A percentile compares a stretch with the other conserved stretches of the same genome.
Evolutionary conservation across 75 land plant species (phyloP).

Genomic region (Larix kaempferi): DNA sequence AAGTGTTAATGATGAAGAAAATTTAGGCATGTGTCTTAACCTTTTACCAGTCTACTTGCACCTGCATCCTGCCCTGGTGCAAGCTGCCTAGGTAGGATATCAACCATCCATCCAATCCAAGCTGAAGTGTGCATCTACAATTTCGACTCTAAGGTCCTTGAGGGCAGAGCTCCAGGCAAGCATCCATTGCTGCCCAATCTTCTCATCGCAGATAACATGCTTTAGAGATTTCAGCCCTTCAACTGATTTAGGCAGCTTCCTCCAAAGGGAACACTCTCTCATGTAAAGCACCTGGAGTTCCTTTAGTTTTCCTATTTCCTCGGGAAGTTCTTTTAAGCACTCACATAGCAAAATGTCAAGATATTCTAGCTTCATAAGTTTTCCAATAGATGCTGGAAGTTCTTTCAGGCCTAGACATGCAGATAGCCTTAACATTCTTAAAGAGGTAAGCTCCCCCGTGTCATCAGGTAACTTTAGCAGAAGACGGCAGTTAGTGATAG

Average conservation of each 20-base stretch:
- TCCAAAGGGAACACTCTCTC: conserved; percentile 47
- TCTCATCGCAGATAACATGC: conserved; percentile 55
- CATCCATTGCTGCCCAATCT: conserved; percentile 30
- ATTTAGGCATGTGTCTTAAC: background rate
- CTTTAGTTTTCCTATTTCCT: conserved; percentile 28
- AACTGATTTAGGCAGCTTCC: conserved; percentile 31
- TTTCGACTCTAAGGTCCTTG: conserved; percentile 37
- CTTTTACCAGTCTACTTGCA: background rate
- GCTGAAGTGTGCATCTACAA: conserved; percentile 31
- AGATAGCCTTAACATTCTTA: conserved; percentile 38
- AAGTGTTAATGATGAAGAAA: background rate
- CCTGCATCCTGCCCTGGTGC: background rate
- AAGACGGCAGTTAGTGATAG: conserved; percentile 44
- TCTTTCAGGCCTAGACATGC: conserved; percentile 37
- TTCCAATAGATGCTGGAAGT: conserved; percentile 37
- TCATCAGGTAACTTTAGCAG: conserved; percentile 37
- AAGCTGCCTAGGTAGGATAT: background rate
- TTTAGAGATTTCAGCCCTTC: conserved; percentile 18
- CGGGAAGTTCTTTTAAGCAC: conserved; percentile 37
- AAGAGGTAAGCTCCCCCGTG: conserved; percentile 23
- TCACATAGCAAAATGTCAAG: conserved; percentile 51
- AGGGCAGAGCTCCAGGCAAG: background rate
- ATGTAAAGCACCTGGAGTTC: conserved; percentile 57
- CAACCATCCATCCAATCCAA: conserved; percentile 54
- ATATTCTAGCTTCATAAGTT: conserved; percentile 30